These are phyloP conservation scores for Lolium perenne DNA, from an alignment of 176 grass and related monocot genomes.

Conservation along the genomic window DNA sequence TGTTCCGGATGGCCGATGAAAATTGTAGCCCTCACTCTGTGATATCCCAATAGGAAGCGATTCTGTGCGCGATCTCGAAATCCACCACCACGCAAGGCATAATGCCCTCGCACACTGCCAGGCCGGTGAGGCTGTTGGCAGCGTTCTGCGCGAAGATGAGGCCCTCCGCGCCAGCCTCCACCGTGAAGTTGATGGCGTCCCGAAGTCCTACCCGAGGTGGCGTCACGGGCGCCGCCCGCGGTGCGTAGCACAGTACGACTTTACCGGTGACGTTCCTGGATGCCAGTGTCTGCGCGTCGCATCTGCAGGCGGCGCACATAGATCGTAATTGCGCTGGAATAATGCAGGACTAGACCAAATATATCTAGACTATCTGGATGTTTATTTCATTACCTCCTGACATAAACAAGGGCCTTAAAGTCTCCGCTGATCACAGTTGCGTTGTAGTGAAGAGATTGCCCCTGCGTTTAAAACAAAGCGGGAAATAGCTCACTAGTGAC, in stretches of 20 bases:
- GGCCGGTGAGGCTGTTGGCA: not conserved
- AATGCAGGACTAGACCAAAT: too few relatives aligned
- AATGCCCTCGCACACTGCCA: not conserved
- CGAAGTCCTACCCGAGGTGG: not conserved
- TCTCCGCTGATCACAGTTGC: not conserved
- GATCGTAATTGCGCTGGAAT: not conserved
- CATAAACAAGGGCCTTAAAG: slow-evolving; percentile 20
- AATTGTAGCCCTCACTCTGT: not conserved
- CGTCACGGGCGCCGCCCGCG: not conserved
- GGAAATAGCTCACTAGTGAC: not conserved
- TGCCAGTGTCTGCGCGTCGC: not conserved
- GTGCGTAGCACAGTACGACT: slow-evolving; percentile 37
- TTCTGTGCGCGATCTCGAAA: not conserved
- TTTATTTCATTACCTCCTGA: not conserved
- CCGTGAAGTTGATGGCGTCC: rapidly evolving
- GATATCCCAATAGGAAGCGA: not conserved
- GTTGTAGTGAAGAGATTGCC: slow-evolving; percentile 49
- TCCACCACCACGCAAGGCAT: slow-evolving; percentile 20
- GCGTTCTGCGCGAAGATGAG: slow-evolving; percentile 28
- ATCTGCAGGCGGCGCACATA: not conserved
- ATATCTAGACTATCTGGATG: not conserved
- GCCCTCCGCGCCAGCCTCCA: not conserved
- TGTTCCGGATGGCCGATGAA: not conserved
- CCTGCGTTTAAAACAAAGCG: slow-evolving; percentile 19
- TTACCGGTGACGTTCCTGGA: slow-evolving; percentile 16